Conservation (phyloP, 345 rosid species). For the Camelina laxa region DNA sequence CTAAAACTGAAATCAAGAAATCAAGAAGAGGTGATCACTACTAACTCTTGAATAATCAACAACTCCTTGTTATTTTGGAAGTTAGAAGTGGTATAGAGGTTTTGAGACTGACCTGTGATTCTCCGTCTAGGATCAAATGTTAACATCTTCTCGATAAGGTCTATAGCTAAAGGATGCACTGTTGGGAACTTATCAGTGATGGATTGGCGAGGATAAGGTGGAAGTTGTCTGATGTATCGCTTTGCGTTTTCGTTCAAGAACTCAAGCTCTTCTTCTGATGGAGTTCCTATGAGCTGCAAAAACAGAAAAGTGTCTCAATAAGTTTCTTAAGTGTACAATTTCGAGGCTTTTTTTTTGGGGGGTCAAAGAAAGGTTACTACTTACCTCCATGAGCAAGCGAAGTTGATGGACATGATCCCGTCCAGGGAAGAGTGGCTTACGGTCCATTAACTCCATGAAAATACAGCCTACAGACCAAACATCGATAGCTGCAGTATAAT, state of each 20-base stretch:
- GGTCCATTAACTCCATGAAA: slow-evolving; percentile 97
- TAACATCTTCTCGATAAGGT: slow-evolving; percentile 96
- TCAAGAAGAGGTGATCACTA: slow-evolving; percentile 26
- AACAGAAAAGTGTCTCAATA: slow-evolving; percentile 22
- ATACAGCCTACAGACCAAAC: slow-evolving; percentile 99
- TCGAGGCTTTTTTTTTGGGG: slow-evolving; percentile 8
- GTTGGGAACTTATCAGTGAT: slow-evolving; percentile 84
- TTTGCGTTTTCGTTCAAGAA: slow-evolving; percentile 96
- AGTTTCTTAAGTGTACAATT: not conserved
- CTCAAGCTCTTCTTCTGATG: slow-evolving; percentile 88
- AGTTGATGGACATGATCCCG: slow-evolving; percentile 94
- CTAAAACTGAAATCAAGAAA: slow-evolving; percentile 63
- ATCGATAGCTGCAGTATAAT: slow-evolving; percentile 97
- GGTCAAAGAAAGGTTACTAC: slow-evolving; percentile 30
- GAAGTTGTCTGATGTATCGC: slow-evolving; percentile 86
- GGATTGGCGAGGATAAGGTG: slow-evolving; percentile 73
- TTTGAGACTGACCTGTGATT: slow-evolving; percentile 71
- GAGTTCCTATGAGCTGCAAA: slow-evolving; percentile 95
- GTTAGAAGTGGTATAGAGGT: slow-evolving; percentile 17
- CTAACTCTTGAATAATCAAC: not conserved
- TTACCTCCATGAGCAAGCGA: slow-evolving; percentile 94
- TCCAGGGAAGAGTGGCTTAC: slow-evolving; percentile 96
- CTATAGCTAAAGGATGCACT: slow-evolving; percentile 83
- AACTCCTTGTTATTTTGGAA: slow-evolving; percentile 4
- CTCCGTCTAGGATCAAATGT: slow-evolving; percentile 94